A percentile compares a stretch with the other conserved stretches of the same genome.
Evolutionary conservation across 2,329 filamentous ascomycete genomes (phyloP).

Genomic region (Colletotrichum sp.): DNA sequence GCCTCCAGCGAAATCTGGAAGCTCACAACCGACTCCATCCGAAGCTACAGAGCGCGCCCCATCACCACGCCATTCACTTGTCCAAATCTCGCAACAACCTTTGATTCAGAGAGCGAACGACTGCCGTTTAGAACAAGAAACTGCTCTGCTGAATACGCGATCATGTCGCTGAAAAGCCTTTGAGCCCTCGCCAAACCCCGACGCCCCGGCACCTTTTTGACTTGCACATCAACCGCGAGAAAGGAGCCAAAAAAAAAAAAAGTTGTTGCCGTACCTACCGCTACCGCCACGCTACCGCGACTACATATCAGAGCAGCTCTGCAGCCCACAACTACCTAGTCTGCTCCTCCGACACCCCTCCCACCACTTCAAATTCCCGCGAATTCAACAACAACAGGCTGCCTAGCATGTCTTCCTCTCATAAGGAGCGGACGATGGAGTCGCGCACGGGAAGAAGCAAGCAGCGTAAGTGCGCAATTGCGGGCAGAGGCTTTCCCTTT

Average conservation of each 20-base stretch:
- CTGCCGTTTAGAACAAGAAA: background rate
- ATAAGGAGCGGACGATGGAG: slow-evolving; percentile 64
- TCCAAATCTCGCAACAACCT: background rate
- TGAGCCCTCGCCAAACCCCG: slow-evolving; percentile 10
- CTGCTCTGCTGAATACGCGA: slow-evolving; percentile 7
- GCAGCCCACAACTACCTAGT: background rate
- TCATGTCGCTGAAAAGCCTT: slow-evolving; percentile 21
- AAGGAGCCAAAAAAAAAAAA: background rate
- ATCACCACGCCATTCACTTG: background rate
- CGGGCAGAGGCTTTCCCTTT: slow-evolving; percentile 6
- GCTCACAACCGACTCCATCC: background rate
- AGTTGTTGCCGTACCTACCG: slow-evolving; percentile 10
- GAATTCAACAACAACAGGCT: background rate
- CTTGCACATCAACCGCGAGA: slow-evolving; percentile 2
- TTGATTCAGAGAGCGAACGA: background rate
- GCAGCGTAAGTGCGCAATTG: slow-evolving; percentile 69
- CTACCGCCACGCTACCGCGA: background rate
- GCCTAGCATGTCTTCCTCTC: slow-evolving; percentile 20
- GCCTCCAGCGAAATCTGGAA: slow-evolving; percentile 4
- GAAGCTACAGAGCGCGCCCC: slow-evolving; percentile 1
- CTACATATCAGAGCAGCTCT: slow-evolving; percentile 6
- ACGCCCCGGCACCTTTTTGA: slow-evolving; percentile 3
- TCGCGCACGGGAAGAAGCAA: slow-evolving; percentile 79
- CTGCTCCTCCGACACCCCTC: slow-evolving; percentile 1
- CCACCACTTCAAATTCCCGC: background rate